Evolutionary conservation across 2,329 filamentous ascomycete species (phyloP), one percentile per base, ranked within the genome.

Genomic region (Hypoxylon sp.): DNA sequence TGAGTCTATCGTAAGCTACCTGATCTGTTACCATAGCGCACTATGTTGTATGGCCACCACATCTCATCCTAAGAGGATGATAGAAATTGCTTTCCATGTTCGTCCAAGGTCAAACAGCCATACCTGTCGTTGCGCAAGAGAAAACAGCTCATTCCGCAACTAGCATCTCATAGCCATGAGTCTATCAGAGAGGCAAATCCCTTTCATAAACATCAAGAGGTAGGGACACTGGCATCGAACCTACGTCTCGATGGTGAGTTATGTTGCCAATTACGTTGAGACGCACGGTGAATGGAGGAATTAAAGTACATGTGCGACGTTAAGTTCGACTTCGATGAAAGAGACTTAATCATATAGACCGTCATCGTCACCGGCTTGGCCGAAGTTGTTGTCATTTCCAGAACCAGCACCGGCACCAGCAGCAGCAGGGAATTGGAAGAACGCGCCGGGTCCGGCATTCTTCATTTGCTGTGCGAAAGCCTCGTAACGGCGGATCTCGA

Each of bases 381-480:
- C 94, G 74, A 96, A 94, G 52, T 88, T 80, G 83, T 86, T 84
- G 71, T 86, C 75, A 79, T 57, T 48, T 21, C 82, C 75, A 79
- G 88, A 85, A 87, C 91, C 80, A 82, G 87, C 88, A 85, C 91
- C 86, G 86, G 92, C 84, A 19, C 87, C 91, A 66, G 86, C 84
- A 30, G 67, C 67, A 12, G 64, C 43, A 16, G 92, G 95, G 90
- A 99, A 99, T 82, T 96, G 94, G 92, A 99, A 99, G 88, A 96
- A 97, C 74, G 93, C 94, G 76, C 94, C 95, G 39, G 94, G 94
- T 54, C 94, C 94, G 65, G 93, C 90, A 79, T 97, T 97, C 92
- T 99, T 99, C 94, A 99, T 96, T 80, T 95, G 95, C 84, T 98
- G 95, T 41, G 95, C 92, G 76, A 99, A 99, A 3, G 96, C 95